Evolutionary conservation across 805 yeast species (phyloP), one percentile per base, ranked within the genome.

Genomic region (Osmozyma mogii): DNA sequence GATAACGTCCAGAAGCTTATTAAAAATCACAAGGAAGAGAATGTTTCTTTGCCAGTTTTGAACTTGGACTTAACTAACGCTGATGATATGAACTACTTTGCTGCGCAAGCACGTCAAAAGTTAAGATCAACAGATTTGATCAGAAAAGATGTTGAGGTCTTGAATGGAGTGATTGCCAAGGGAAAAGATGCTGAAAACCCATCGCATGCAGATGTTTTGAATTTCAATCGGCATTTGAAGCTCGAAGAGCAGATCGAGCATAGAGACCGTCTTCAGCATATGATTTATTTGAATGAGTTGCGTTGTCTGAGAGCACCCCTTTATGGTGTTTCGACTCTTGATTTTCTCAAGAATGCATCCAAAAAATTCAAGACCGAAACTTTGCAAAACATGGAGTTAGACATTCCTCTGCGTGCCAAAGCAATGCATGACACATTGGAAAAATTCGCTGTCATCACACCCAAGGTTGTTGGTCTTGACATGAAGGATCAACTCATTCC

Each of bases 381-480:
- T 21, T 41, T 81, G 22, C 14, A 49, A 57, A 39, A 42, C 14
- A 46, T 60, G 40, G 38, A 46, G 2, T 32, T 48, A 13, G 37
- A 50, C 5, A 35, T 61, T n/a, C 44, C 51, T 3, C 38, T 45
- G 20, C 39, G 65, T 23, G 55, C 45, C 3, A 53, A 49, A 3
- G 25, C 37, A 0, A 61, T 77, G 64, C 50, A 57, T 7, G 75
- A 71, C 19, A 48, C 61, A 0, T 69, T 89, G 35, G 84, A 83
- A 24, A 75, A 79, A 37, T 92, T 68, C 55, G 84, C 94, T 0
- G 89, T 84, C 39, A 70, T 89, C 4, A 92, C 97, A 0, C 98
- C 99, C 0, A 64, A 77, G 3, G 95, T 75, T 4, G 94, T 87
- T 2, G 69, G 84, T 1, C 62, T 83, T 29, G 89, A 87, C 49